Percentiles rank a stretch among this genome's conserved stretches.
These are phyloP conservation scores for Lachnellula arida DNA, from an alignment of 2,329 filamentous ascomycete species.

Conservation along the genomic window DNA sequence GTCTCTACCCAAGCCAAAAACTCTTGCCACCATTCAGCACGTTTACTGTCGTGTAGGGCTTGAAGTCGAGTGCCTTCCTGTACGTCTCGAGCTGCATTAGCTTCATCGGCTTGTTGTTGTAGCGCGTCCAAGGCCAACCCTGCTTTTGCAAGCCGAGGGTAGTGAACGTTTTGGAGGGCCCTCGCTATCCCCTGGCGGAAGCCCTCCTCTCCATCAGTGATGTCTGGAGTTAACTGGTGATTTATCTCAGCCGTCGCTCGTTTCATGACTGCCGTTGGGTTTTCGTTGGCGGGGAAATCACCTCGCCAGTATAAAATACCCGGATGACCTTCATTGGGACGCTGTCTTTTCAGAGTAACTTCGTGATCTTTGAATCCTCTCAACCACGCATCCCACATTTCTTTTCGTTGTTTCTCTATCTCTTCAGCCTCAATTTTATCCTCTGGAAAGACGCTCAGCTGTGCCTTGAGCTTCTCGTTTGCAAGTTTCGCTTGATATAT, in stretches of 20 bases:
- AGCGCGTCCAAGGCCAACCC: too few species aligned
- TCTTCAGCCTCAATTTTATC: not conserved
- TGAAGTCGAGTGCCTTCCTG: not conserved
- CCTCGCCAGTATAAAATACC: not conserved
- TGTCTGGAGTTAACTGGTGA: not conserved
- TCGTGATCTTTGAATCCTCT: not conserved
- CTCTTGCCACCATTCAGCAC: not conserved
- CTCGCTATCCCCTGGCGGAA: not conserved
- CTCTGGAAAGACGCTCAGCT: not conserved
- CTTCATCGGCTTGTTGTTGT: too few species aligned
- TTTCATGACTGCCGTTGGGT: not conserved
- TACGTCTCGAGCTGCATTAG: too few species aligned
- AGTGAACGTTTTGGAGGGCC: not conserved
- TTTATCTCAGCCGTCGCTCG: not conserved
- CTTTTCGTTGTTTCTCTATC: not conserved
- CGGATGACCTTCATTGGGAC: not conserved
- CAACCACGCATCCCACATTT: not conserved
- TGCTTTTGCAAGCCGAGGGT: not conserved
- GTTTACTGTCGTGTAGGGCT: not conserved
- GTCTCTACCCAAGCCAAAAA: not conserved
- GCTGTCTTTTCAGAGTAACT: not conserved
- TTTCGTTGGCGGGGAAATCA: not conserved
- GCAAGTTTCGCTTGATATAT: not conserved
- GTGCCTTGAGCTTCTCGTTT: not conserved
- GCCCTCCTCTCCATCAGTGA: not conserved